These are phyloP conservation scores for Penicillium antarcticum DNA, from an alignment of 495 filamentous ascomycete species.

Conservation along the genomic window DNA sequence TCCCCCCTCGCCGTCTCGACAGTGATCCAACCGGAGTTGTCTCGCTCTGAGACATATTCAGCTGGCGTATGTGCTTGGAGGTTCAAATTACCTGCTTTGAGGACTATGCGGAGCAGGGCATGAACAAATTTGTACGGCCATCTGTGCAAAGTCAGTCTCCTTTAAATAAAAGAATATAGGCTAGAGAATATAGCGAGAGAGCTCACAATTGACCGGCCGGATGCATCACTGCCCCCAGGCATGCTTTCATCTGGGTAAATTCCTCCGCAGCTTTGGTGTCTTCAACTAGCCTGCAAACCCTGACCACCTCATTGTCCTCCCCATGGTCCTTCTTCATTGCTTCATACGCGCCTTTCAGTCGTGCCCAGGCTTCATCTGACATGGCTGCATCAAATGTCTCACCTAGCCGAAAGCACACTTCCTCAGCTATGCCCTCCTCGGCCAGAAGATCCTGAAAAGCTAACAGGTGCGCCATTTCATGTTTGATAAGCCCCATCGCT, in stretches of 20 bases:
- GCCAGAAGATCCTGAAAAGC: background rate
- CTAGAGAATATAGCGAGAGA: background rate
- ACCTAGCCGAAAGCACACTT: background rate
- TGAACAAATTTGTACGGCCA: background rate
- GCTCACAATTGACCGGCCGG: background rate
- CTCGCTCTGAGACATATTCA: background rate
- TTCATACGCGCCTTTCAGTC: background rate
- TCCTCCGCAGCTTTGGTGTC: background rate
- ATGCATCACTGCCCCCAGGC: background rate
- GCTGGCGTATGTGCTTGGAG: background rate
- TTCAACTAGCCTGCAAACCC: background rate
- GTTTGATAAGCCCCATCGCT: background rate
- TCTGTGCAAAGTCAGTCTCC: background rate
- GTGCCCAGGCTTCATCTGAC: background rate
- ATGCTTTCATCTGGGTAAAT: background rate
- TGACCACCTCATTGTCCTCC: background rate
- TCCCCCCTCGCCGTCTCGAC: background rate
- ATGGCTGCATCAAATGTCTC: constrained; percentile 1
- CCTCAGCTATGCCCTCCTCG: background rate
- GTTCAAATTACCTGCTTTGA: background rate
- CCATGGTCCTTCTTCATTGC: background rate
- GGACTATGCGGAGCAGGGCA: background rate
- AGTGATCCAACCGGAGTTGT: background rate
- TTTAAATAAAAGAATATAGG: background rate
- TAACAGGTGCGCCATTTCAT: background rate